These are phyloP conservation scores for Evernia prunastri DNA, from an alignment of 495 filamentous ascomycete species.

Conservation along the genomic window DNA sequence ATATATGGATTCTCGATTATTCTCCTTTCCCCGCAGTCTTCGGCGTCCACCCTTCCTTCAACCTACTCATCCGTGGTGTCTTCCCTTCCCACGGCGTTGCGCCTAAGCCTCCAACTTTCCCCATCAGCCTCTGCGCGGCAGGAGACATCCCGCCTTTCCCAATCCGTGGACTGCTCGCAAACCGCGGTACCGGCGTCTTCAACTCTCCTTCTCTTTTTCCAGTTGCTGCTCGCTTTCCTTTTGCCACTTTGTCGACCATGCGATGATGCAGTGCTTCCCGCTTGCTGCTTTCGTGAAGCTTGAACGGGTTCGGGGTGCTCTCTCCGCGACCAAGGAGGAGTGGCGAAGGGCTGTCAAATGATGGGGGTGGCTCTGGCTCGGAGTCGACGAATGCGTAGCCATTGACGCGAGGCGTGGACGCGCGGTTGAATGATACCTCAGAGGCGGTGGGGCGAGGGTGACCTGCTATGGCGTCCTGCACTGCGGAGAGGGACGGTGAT, in stretches of 20 bases:
- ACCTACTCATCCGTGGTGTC: constrained; percentile 35
- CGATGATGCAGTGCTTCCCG: constrained; percentile 80
- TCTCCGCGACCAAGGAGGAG: constrained; percentile 52
- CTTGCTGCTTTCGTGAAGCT: constrained; percentile 65
- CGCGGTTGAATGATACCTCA: constrained; percentile 58
- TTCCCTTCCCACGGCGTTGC: constrained; percentile 35
- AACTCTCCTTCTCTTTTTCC: constrained; percentile 41
- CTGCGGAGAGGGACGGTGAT: constrained; percentile 77
- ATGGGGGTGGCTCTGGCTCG: constrained; percentile 51
- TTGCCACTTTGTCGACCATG: constrained; percentile 81
- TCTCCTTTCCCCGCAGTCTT: constrained; percentile 14
- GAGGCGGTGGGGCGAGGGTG: constrained; percentile 56
- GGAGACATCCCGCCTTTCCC: constrained; percentile 54
- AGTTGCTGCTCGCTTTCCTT: constrained; percentile 53
- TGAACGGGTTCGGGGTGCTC: constrained; percentile 70
- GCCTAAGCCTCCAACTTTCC: constrained; percentile 51
- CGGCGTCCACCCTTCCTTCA: constrained; percentile 52
- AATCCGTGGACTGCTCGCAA: constrained; percentile 62
- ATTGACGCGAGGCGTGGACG: constrained; percentile 80
- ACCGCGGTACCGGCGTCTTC: constrained; percentile 61
- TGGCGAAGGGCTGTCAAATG: constrained; percentile 22
- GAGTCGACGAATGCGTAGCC: constrained; percentile 91
- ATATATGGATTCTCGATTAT: background rate
- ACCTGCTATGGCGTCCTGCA: constrained; percentile 81
- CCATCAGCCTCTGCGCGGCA: constrained; percentile 72